These are phyloP conservation scores for Mikania micrantha DNA, from an alignment of 129 eudicot genomes.

Conservation along the genomic window DNA sequence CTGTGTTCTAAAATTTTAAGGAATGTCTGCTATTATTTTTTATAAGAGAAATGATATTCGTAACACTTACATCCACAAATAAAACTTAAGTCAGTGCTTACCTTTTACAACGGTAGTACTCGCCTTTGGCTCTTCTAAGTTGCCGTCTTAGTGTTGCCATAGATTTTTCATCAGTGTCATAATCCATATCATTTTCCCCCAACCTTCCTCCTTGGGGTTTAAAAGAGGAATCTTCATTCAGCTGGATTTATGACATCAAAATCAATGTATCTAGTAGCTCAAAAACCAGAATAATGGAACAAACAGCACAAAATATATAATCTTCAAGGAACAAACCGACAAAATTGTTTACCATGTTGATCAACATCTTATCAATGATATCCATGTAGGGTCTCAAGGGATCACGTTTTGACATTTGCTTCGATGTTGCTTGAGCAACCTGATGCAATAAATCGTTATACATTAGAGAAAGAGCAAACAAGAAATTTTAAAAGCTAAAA, in stretches of 20 bases:
- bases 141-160: slow-evolving; percentile 92
- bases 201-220: slow-evolving; percentile 95
- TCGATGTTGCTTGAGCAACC: slow-evolving; percentile 98
- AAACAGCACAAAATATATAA: neutral
- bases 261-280: neutral
- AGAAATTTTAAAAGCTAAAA: neutral
- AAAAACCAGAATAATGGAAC: neutral
- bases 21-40: neutral
- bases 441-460: slow-evolving; percentile 23
- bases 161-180: slow-evolving; percentile 75
- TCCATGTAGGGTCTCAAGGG: slow-evolving; percentile 86
- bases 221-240: slow-evolving; percentile 80
- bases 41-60: neutral
- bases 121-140: slow-evolving; percentile 60
- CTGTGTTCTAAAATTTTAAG: neutral
- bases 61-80: neutral
- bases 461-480: neutral
- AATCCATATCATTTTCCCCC: slow-evolving; percentile 98
- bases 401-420: slow-evolving; percentile 95
- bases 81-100: slow-evolving; percentile 6
- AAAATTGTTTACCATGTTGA: slow-evolving; percentile 53
- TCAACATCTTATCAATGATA: slow-evolving; percentile 70
- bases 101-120: slow-evolving; percentile 87
- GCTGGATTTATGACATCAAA: slow-evolving; percentile 24
- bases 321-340: neutral